These are phyloP conservation scores for Xylariaceae sp. DNA, from an alignment of 2,329 filamentous ascomycete species.

Conservation along the genomic window DNA sequence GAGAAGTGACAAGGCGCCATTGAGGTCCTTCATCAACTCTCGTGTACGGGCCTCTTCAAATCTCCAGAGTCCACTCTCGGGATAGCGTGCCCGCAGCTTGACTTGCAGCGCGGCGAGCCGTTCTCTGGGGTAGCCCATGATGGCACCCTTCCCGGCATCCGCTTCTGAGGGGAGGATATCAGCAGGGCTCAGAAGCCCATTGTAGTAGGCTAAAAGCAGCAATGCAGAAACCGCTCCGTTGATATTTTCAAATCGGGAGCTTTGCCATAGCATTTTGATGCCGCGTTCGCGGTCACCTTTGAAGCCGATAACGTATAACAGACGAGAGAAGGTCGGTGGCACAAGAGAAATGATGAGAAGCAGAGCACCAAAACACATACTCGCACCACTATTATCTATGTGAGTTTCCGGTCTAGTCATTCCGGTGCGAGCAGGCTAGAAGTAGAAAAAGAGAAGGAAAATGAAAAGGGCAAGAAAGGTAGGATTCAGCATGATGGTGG, in stretches of 20 bases:
- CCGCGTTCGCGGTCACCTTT: slow-evolving; percentile 80
- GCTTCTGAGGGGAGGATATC: slow-evolving; percentile 71
- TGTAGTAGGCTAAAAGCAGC: slow-evolving; percentile 79
- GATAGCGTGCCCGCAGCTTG: slow-evolving; percentile 72
- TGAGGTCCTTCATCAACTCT: slow-evolving; percentile 60
- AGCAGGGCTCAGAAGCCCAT: slow-evolving; percentile 76
- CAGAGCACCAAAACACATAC: slow-evolving; percentile 83
- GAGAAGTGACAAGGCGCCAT: slow-evolving; percentile 63
- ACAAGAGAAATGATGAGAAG: slow-evolving; percentile 87
- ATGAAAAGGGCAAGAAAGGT: no score
- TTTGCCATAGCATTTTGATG: slow-evolving; percentile 83
- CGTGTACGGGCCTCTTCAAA: slow-evolving; percentile 80
- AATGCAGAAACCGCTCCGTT: slow-evolving; percentile 88
- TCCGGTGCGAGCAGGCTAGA: background rate
- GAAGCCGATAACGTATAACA: slow-evolving; percentile 87
- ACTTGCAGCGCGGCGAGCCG: slow-evolving; percentile 62
- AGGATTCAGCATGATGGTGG: background rate
- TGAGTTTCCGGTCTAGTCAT: slow-evolving; percentile 1
- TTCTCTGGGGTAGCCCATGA: slow-evolving; percentile 66
- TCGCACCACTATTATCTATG: slow-evolving; percentile 58
- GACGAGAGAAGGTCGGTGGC: slow-evolving; percentile 80
- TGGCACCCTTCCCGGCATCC: slow-evolving; percentile 48
- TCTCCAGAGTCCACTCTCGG: slow-evolving; percentile 77
- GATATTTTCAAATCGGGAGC: slow-evolving; percentile 77
- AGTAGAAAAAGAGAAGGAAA: background rate